A percentile compares a stretch with the other conserved stretches of the same genome.
Conservation (phyloP, 306 rosid genomes). For the Macrotyloma uniflorum region DNA sequence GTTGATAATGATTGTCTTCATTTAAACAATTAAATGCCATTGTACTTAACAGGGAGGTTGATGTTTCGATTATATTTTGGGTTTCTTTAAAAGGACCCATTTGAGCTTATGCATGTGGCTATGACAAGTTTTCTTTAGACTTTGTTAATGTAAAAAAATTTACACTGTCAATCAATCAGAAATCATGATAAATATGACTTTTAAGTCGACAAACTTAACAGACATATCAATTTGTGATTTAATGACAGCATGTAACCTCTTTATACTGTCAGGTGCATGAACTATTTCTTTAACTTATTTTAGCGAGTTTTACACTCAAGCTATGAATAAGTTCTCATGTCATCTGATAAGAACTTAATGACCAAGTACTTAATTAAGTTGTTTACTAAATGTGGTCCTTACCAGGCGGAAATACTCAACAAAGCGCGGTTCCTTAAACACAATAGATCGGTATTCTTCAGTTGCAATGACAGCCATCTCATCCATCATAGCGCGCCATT, state of each 20-base stretch:
- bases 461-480: conserved; percentile 91
- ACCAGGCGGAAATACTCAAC: conserved; percentile 97
- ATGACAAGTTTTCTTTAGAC: neutral
- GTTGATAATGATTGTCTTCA: conserved; percentile 4
- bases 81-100: neutral
- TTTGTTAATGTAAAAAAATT: neutral
- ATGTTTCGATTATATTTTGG: neutral
- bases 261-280: neutral
- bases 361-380: neutral
- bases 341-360: neutral
- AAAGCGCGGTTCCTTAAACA: conserved; percentile 89
- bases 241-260: neutral
- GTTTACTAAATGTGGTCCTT: conserved; percentile 36
- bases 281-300: neutral
- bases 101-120: neutral
- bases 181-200: neutral
- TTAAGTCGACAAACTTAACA: neutral
- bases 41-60: neutral
- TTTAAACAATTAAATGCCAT: neutral
- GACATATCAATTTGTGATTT: neutral
- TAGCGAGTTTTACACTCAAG: neutral
- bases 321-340: neutral
- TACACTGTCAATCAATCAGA: neutral
- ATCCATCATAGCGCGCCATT: conserved; percentile 93
- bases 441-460: conserved; percentile 87